Evolutionary conservation across 148 eudicot species (phyloP), one percentile per base, ranked within the genome.

Genomic region (Rhododendron griersonianum): DNA sequence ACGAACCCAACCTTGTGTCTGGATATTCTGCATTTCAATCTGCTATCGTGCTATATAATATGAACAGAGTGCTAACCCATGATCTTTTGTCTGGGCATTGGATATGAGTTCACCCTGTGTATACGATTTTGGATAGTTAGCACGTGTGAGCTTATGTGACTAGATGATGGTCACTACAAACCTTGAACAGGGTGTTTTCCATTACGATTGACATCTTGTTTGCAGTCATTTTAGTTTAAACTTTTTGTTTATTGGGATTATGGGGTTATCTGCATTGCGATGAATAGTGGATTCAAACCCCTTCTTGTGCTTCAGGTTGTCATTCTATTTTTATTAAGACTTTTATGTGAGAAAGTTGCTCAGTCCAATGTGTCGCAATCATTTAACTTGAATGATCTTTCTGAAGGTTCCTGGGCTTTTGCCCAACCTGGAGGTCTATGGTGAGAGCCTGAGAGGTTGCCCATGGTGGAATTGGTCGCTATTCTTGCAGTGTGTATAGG

Each of bases 391-490:
- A 89, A 91, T 94, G 93, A 82, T 94, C 92, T 94, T 94, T 90
- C 90, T 94, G 96, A 94, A 94, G 96, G 96, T 94, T 94, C 88
- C 87, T 90, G 90, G 94, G 96, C 92, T 87, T 90, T 92, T 94
- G 94, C 96, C 94, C 92, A 90, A 91, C 93, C 93, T 91, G 96
- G 93, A 88, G 96, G 93, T 91, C 94, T 92, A 83, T 93, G 96
- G 94, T 93, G 96, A 89, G 45, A 41, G 45, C 45, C 45, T 41
- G 45, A 41, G 96, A 91, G 88, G 94, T 92, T 92, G 92, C 93
- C 96, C 94, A 88, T 91, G 96, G 93, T 94, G 96, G 94, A 91
- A 89, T 91, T 93, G 95, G 91, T 93, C 90, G 91, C 93, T 86
- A 91, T 90, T 91, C 94, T 92, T 92, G 93, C 96, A 88, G 81